A percentile compares a stretch with the other conserved stretches of the same genome.
Conservation (phyloP, 1,284 basidiomycete genomes). For the Tranzscheliella williamsii region DNA sequence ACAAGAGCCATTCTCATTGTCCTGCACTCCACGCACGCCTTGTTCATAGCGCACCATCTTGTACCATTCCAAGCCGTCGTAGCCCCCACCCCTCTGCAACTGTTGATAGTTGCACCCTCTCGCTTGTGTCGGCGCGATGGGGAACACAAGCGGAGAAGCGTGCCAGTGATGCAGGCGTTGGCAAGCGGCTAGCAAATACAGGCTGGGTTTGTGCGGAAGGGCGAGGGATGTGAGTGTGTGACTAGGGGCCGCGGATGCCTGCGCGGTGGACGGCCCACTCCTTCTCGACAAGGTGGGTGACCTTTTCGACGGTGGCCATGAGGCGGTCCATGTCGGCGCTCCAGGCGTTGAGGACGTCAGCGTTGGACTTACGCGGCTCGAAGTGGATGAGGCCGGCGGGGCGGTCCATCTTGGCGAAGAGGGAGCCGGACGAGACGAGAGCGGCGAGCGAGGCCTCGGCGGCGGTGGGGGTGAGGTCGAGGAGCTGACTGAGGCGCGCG, state of each 20-base stretch:
- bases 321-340: constrained; percentile 91
- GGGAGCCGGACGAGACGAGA: constrained; percentile 75
- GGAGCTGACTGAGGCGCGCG: constrained; percentile 77
- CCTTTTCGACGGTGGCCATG: constrained; percentile 60
- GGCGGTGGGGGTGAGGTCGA: constrained; percentile 79
- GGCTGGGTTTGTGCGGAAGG: too few species aligned
- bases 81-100: too few species aligned
- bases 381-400: constrained; percentile 88
- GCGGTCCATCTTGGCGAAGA: constrained; percentile 92
- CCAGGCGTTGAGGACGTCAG: constrained; percentile 84
- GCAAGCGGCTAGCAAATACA: too few species aligned
- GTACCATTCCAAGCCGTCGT: too few species aligned
- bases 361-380: constrained; percentile 41
- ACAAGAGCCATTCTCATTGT: too few species aligned
- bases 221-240: too few species aligned
- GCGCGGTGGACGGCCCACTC: constrained; percentile 58
- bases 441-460: constrained; percentile 86
- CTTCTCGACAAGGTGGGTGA: constrained; percentile 56
- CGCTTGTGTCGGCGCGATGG: too few species aligned
- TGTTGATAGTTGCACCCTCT: too few species aligned
- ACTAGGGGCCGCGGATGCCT: constrained; percentile 32
- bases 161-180: too few species aligned
- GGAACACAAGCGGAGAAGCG: too few species aligned
- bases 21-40: too few species aligned
- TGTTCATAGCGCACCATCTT: too few species aligned